Base-by-base conservation (phyloP, 495 filamentous ascomycete genomes). In the Endocarpon pusillum region DNA sequence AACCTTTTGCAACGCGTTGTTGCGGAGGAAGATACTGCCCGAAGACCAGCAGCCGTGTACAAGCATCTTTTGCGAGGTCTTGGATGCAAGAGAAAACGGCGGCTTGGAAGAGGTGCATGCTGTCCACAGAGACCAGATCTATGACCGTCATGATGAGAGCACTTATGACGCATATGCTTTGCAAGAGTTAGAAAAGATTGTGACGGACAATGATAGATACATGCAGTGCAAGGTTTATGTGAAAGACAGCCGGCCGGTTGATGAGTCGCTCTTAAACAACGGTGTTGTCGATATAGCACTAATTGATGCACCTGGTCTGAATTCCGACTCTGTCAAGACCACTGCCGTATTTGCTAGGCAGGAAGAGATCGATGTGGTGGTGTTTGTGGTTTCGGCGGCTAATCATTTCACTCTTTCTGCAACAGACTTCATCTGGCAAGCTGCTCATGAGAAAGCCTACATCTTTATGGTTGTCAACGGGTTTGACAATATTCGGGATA, bases 41-140 rank as follows among this genome's bases (percentile, higher is more conserved):
- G 89, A 94, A 58, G 91, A 96, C 42, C 85, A 97, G 51, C 89
- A 94, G 46, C 89, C 89, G n/a, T 96, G 91, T 58, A 97, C 89
- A 3, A 89, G 80, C 53, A 92, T 96, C 36, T 97, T 97, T 58
- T 96, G 91, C 49, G 89, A 97, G 51, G 89, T 97, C 2, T 61
- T 97, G 26, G 84, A 96, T 57, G 77, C 81, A 14, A 66, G 82
- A 36, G 85, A 94, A 46, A 97, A 97, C 43, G 71, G 68, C 28
- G 80, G 83, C 3, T 45, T 94, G 9, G 89, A 97, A 53, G 89
- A 97, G 52, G 86, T 94, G 7, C 89, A 97, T 49, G 89, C 89
- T 3, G 75, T 97, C 6, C 84, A 84, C 50, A 84, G 75, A 47
- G 73, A 87, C 33, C 46, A 57, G 8, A 48, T 61, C 21, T 97